Evolutionary conservation across 2,329 filamentous ascomycete genomes (phyloP).

Genomic region (Lomentospora prolificans): DNA sequence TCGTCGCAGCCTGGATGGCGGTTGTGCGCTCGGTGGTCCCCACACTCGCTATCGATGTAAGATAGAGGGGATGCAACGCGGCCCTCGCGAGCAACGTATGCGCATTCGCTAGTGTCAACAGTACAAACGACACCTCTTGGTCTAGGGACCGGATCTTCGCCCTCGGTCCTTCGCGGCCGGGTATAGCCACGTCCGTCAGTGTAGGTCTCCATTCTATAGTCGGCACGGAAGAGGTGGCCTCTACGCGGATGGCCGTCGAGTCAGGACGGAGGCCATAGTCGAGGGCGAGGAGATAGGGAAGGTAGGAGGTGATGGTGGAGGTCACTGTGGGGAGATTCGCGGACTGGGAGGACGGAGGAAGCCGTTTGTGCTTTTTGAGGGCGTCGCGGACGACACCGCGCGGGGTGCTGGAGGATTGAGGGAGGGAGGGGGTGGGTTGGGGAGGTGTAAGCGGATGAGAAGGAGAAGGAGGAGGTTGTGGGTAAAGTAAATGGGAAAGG

Average conservation of each 20-base stretch:
- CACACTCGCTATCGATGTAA: conserved; percentile 49
- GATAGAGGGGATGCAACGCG: conserved; percentile 64
- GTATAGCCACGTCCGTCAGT: conserved; percentile 54
- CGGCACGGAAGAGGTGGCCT: conserved; percentile 18
- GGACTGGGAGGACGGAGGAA: conserved; percentile 61
- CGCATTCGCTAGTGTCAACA: conserved; percentile 68
- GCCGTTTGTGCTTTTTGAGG: conserved; percentile 81
- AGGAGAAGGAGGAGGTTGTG: conserved; percentile 79
- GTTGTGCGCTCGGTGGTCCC: conserved; percentile 56
- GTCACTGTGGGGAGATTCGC: conserved; percentile 62
- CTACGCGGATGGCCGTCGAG: conserved; percentile 15
- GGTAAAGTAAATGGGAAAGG: conserved; percentile 82
- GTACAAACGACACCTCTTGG: conserved; percentile 71
- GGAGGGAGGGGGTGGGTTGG: conserved; percentile 79
- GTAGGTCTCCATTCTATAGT: conserved; percentile 79
- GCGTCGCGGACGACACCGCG: conserved; percentile 74
- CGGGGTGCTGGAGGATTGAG: conserved; percentile 83
- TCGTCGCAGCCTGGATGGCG: conserved; percentile 65
- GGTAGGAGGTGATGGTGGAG: conserved; percentile 61
- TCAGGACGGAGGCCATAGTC: conserved; percentile 58
- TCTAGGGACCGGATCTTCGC: conserved; percentile 64
- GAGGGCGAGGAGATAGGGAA: conserved; percentile 74
- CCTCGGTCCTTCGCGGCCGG: conserved; percentile 55
- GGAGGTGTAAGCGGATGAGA: conserved; percentile 66
- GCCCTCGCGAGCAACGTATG: conserved; percentile 63